Evolutionary conservation across 129 eudicot species (phyloP).

Genomic region (Flaveria robusta): DNA sequence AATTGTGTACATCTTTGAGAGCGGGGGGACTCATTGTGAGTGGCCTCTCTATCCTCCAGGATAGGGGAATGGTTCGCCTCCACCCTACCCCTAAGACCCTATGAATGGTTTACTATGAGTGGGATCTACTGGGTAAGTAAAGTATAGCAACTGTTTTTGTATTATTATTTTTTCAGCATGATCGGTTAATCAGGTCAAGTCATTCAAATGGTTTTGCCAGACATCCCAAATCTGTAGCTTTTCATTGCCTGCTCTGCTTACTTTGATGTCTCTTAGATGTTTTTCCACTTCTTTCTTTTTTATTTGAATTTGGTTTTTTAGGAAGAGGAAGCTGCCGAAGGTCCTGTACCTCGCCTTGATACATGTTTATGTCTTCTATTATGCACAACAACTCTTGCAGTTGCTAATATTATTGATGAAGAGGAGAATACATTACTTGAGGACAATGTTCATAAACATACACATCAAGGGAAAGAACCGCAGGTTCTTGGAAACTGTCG

Average conservation of each 20-base stretch:
- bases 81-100: too few species aligned
- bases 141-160: not conserved
- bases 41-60: too few species aligned
- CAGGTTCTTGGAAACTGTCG: constrained; percentile 61
- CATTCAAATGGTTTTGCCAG: constrained; percentile 1
- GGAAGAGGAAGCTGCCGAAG: constrained; percentile 93
- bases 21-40: too few species aligned
- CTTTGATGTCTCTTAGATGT: constrained; percentile 19
- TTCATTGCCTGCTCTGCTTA: constrained; percentile 13
- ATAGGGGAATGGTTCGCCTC: too few species aligned
- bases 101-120: too few species aligned
- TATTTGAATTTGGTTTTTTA: constrained; percentile 22
- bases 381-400: constrained; percentile 74
- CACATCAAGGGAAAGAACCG: constrained; percentile 46
- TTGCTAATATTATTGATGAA: constrained; percentile 71
- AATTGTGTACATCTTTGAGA: too few species aligned
- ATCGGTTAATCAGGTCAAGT: not conserved
- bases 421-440: constrained; percentile 51
- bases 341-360: constrained; percentile 91
- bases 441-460: constrained; percentile 42
- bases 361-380: constrained; percentile 88
- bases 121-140: too few species aligned
- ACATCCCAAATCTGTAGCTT: not conserved
- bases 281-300: not conserved
- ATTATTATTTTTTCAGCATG: not conserved